Evolutionary conservation across 495 filamentous ascomycete genomes (phyloP), one percentile per base, ranked within the genome.

Genomic region (Neurospora sp.): DNA sequence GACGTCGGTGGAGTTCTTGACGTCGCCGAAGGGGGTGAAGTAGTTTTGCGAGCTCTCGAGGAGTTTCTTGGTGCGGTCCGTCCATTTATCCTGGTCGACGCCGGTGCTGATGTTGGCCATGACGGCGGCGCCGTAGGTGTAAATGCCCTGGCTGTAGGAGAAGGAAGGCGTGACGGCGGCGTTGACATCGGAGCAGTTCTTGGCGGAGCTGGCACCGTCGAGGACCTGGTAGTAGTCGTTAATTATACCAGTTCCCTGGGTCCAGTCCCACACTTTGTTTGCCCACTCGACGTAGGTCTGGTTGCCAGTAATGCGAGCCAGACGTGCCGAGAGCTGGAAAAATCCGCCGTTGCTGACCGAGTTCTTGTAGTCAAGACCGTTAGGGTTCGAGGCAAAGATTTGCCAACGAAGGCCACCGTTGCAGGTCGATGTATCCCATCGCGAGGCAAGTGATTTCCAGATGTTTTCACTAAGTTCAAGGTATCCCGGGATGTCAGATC

Each of bases 351-450:
- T 93, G 75, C 87, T 87, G 75, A 92, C 89, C 22, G 87, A 81
- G 80, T 93, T 93, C 76, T 92, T 92, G 86, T 92, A 90, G 72
- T 83, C 83, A 39, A 89, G 82, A n/a, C 94, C 94, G 69, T 87
- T 89, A 9, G 84, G 84, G 74, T 96, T 94, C 72, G 86, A 90
- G 1, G 87, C 86, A 79, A 91, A 93, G 72, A 97, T 94, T 82
- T 97, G 93, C 94, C 94, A 97, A 20, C 87, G 80, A 68, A 97
- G 78, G 6, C 93, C 93, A 42, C 93, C 93, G 40, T 82, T 84
- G 73, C 93, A 96, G 16, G 83, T 84, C 3, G 83, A 82, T 0
- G 80, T 82, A 79, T 96, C 89, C 93, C 93, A 98, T 12, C 93
- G 86, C 4, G 80, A 75, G 5, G 80, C 84, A 73, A 85, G 78